These are phyloP conservation scores for Populus simonii DNA, from an alignment of 345 rosid species.

Conservation along the genomic window DNA sequence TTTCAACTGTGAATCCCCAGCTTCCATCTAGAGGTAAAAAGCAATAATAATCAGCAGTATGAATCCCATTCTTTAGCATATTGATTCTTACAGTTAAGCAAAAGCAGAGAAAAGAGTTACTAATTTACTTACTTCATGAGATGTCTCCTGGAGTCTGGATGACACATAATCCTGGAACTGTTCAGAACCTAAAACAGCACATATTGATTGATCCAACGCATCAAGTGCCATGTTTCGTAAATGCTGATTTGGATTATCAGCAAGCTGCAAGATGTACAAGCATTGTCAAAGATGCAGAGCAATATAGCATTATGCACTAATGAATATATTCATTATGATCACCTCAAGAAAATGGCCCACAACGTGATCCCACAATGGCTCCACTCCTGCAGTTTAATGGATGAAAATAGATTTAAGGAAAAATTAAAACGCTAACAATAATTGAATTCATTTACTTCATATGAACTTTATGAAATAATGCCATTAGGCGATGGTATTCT, in stretches of 20 bases:
- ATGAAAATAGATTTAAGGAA: not conserved
- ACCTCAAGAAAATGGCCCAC: slow-evolving; percentile 93
- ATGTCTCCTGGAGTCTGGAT: slow-evolving; percentile 35
- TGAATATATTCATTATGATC: slow-evolving; percentile 22
- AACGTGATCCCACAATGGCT: slow-evolving; percentile 93
- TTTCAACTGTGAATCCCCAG: slow-evolving; percentile 45
- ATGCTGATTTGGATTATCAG: slow-evolving; percentile 73
- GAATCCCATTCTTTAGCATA: not conserved
- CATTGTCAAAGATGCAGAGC: slow-evolving; percentile 30
- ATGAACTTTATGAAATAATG: not conserved
- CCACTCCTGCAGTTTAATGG: slow-evolving; percentile 56
- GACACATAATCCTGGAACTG: slow-evolving; percentile 54
- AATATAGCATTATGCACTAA: slow-evolving; percentile 16
- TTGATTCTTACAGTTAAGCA: not conserved
- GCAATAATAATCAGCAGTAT: slow-evolving; percentile 10
- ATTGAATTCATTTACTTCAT: not conserved
- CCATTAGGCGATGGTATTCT: not conserved
- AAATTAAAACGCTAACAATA: slow-evolving; percentile 2
- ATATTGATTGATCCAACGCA: slow-evolving; percentile 92
- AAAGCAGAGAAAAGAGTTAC: slow-evolving; percentile 13
- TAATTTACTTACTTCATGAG: slow-evolving; percentile 53
- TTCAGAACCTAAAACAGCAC: slow-evolving; percentile 87
- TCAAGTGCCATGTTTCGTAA: slow-evolving; percentile 83
- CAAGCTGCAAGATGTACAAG: slow-evolving; percentile 65
- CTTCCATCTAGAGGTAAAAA: slow-evolving; percentile 44